These are phyloP conservation scores for Colletotrichum sp. DNA, from an alignment of 2,329 filamentous ascomycete species.

Conservation along the genomic window DNA sequence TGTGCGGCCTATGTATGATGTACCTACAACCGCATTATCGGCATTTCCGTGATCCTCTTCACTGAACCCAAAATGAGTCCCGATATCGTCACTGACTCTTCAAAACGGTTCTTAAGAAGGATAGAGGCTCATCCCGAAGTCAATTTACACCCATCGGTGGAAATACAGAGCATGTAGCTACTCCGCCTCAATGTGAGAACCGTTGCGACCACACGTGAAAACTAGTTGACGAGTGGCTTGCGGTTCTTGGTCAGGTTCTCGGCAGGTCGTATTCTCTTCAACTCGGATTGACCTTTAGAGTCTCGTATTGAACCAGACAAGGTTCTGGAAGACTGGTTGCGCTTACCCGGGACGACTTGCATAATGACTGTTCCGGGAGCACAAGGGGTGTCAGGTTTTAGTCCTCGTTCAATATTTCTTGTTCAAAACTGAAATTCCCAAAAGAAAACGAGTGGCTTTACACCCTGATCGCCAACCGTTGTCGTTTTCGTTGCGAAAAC, in stretches of 20 bases:
- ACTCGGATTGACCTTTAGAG: not conserved
- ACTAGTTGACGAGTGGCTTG: not conserved
- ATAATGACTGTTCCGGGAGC: not conserved
- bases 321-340: not conserved
- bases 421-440: not conserved
- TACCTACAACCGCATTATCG: not conserved
- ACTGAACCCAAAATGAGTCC: not conserved
- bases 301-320: not conserved
- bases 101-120: not conserved
- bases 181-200: not conserved
- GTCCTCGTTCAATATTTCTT: not conserved
- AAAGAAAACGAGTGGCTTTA: not conserved
- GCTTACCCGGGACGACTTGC: rapidly evolving
- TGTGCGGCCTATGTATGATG: not conserved
- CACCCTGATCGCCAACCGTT: not conserved
- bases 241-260: not conserved
- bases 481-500: not conserved
- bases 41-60: not conserved
- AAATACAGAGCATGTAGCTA: not conserved
- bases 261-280: not conserved
- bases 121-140: not conserved
- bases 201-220: not conserved
- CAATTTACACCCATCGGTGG: not conserved
- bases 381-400: not conserved
- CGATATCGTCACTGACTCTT: not conserved